Evolutionary conservation across 2,329 filamentous ascomycete species (phyloP), one percentile per base, ranked within the genome.

Genomic region (Aspergillus terreus): DNA sequence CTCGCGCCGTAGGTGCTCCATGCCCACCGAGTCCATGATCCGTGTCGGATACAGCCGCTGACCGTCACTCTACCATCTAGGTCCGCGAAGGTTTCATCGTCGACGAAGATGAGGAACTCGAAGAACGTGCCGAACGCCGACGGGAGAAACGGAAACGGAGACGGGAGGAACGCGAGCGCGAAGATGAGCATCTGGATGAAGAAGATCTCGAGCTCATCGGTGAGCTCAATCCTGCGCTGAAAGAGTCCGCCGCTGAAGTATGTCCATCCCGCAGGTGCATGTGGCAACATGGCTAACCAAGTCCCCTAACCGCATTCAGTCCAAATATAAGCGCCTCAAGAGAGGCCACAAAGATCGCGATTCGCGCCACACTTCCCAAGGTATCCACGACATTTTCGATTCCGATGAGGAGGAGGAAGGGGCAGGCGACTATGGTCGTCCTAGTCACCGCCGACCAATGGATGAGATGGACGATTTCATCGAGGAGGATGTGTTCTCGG

Each of bases 401-500:
- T 92, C 96, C 59, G 92, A 96, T 48, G 92, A 97, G 56, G 92
- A 95, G 49, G 84, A 88, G 15, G 83, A 81, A 51, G 79, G 76
- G 4, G 70, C 56, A 21, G 50, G 68, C 15, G 79, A 81, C 50
- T 79, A 79, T 52, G 73, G 72, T 25, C 65, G 66, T 42, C 64
- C 69, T 43, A 68, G 64, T 41, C 68, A 77, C 53, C 82, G 82
- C 55, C 81, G 87, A 52, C 78, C 79, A 33, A 78, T 82, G 55
- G 88, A 95, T 69, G 90, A 95, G 64, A 90, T 95, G 70, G 90
- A 90, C 54, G 92, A 92, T 68, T 99, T 99, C 71, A 99, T 99
- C 65, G 92, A 97, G 68, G 91, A 96, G 63, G 94, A 97, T 63
- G 92, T 90, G 55, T 89, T 91, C 46, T 89, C 90, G 46, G 90